Base-by-base conservation (phyloP, 345 rosid genomes). In the Arabis hirsuta region DNA sequence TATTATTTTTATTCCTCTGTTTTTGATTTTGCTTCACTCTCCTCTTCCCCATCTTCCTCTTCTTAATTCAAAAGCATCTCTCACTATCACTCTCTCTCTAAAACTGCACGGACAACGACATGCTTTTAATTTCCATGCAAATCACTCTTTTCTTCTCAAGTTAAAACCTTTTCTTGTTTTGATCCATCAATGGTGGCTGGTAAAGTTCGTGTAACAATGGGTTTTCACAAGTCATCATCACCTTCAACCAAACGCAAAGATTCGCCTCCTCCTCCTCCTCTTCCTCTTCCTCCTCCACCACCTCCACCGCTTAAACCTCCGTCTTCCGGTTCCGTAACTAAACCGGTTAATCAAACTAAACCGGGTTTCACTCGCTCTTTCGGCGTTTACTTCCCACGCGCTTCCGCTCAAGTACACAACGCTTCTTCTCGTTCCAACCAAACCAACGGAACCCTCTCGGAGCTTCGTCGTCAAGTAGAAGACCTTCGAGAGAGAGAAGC, bases 321-420 rank as follows among this genome's bases (percentile, higher is more conserved):
- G 42, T 36, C 69, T 45, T 76, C 79, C 41, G 51, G 76, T 16
- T 63, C 86, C 1, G 24, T 66, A 9, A 2, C 42, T 29, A 71
- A 70, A 76, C 67, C 76, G 26, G 0, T 50, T 20, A 50, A 50
- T 34, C 82, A 75, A 20, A 34, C 9, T 6, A 86, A 84, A 65
- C 54, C 87, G 0, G 77, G 79, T 0, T 90, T 90, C 65, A 78
- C 94, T 0, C 94, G 97, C 24, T 86, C 97, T 10, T 82, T 90
- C 48, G 96, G 96, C 2, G 90, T 79, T 45, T 92, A 91, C 80
- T 92, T 95, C 87, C 99, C 99, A 5, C 96, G 98, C 54, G 77
- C 99, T 57, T 91, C 98, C 5, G 90, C 98, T 9, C 98, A 95
- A 71, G 98, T 95, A 54, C 99, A 90, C 88, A 9, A 48, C 26